phyloP scores from a whole-genome alignment of 2,329 filamentous ascomycete genomes.

The Thelonectria discophora region DNA sequence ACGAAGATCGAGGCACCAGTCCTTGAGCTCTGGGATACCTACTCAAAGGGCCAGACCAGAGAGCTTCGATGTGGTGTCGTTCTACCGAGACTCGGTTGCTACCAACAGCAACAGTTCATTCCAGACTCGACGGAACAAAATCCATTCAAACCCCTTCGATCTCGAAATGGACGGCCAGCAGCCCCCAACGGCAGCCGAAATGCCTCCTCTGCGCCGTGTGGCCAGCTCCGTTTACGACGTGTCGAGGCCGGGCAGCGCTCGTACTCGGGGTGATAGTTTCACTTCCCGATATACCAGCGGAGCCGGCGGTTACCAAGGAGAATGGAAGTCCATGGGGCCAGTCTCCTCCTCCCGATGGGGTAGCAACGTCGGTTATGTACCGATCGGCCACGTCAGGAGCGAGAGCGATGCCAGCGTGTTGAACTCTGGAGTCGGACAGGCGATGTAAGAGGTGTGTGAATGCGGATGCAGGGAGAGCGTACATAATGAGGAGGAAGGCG shows the following conservation, averaged over 20 bases:
- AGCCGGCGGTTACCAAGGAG: slow-evolving; percentile 6
- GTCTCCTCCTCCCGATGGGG: slow-evolving; percentile 19
- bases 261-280: slow-evolving; percentile 48
- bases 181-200: slow-evolving; percentile 29
- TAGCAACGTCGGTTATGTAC: slow-evolving; percentile 21
- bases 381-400: slow-evolving; percentile 18
- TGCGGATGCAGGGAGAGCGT: slow-evolving; percentile 9
- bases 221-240: slow-evolving; percentile 41
- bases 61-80: slow-evolving; percentile 39
- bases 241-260: slow-evolving; percentile 57
- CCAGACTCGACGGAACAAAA: slow-evolving; percentile 61
- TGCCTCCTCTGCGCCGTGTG: slow-evolving; percentile 35
- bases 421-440: slow-evolving; percentile 14
- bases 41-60: slow-evolving; percentile 44
- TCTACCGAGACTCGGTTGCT: slow-evolving; percentile 52
- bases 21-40: slow-evolving; percentile 45
- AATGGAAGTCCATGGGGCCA: slow-evolving; percentile 6
- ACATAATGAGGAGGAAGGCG: slow-evolving; percentile 14
- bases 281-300: slow-evolving; percentile 61
- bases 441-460: slow-evolving; percentile 12
- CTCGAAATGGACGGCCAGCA: slow-evolving; percentile 56
- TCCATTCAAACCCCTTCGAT: slow-evolving; percentile 72
- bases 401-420: slow-evolving; percentile 9
- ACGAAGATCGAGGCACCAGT: slow-evolving; percentile 59
- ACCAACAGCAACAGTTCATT: slow-evolving; percentile 55